phyloP scores from a whole-genome alignment of 1,284 basidiomycete species.

The Pyrrhoderma lamaoense region DNA sequence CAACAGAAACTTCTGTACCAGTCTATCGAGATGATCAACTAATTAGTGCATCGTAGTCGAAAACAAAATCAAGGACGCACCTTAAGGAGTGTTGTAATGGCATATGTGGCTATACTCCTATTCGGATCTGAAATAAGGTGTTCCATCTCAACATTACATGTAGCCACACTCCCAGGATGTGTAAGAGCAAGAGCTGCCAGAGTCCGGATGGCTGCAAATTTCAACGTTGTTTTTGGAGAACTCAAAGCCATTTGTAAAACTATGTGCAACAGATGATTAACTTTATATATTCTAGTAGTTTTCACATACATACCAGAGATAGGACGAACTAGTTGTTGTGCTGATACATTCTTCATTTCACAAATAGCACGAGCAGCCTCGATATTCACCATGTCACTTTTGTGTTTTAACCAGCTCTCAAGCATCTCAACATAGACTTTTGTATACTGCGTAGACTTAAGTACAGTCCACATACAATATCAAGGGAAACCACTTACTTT shows the following conservation, averaged over 20 bases:
- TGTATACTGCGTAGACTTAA: constrained; percentile 53
- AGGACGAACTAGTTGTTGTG: constrained; percentile 76
- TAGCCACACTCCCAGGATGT: constrained; percentile 81
- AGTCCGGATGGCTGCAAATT: constrained; percentile 96
- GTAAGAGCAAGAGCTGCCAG: constrained; percentile 82
- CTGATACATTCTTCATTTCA: constrained; percentile 83
- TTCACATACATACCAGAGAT: constrained; percentile 69
- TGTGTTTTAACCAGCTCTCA: constrained; percentile 95
- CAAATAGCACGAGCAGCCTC: constrained; percentile 97
- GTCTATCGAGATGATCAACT: constrained; percentile 45
- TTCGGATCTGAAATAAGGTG: constrained; percentile 96
- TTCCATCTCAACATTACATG: constrained; percentile 97
- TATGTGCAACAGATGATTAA: constrained; percentile 25
- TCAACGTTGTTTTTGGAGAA: constrained; percentile 88
- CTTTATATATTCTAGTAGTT: background rate
- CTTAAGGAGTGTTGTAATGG: constrained; percentile 97
- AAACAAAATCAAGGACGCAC: constrained; percentile 32
- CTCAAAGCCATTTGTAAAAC: constrained; percentile 92
- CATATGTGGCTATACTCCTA: constrained; percentile 95
- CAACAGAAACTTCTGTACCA: constrained; percentile 97
- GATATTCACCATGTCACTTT: constrained; percentile 99
- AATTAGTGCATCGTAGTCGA: constrained; percentile 4
- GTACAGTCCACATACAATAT: constrained; percentile 8
- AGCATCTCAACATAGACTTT: constrained; percentile 91
- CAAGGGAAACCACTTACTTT: constrained; percentile 55